Evolutionary conservation across 73 alveolate species (phyloP).

Genomic region (Paramecium tetraurelia): DNA sequence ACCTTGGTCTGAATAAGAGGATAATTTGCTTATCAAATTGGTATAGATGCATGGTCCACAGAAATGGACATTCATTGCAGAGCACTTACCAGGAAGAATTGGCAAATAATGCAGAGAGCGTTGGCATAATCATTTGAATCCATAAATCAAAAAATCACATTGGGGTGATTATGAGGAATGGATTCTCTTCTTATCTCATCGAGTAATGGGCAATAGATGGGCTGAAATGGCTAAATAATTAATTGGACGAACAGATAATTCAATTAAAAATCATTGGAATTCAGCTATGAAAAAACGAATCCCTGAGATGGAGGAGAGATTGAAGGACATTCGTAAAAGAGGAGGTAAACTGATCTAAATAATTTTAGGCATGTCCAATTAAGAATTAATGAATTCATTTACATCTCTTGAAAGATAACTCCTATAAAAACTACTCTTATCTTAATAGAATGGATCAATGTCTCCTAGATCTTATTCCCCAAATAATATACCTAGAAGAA

Average conservation of each 20-base stretch:
- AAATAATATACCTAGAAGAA: slow-evolving; percentile 21
- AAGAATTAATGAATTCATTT: not conserved
- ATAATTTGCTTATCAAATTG: slow-evolving; percentile 84
- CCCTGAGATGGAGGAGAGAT: slow-evolving; percentile 49
- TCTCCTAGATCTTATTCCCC: slow-evolving; percentile 53
- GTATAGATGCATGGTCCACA: slow-evolving; percentile 96
- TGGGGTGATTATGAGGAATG: slow-evolving; percentile 98
- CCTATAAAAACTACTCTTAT: not conserved
- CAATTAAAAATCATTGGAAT: slow-evolving; percentile 94
- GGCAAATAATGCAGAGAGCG: slow-evolving; percentile 99
- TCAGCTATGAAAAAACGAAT: slow-evolving; percentile 83
- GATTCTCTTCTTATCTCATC: slow-evolving; percentile 90
- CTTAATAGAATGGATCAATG: not conserved
- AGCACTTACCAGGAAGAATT: slow-evolving; percentile 94
- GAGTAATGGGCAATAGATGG: slow-evolving; percentile 92
- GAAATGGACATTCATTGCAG: slow-evolving; percentile 95
- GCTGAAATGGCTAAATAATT: slow-evolving; percentile 88
- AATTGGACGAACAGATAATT: slow-evolving; percentile 89
- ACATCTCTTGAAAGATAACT: not conserved
- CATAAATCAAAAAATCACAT: slow-evolving; percentile 90
- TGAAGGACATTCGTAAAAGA: slow-evolving; percentile 36
- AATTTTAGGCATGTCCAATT: slow-evolving; percentile 88
- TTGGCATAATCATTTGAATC: slow-evolving; percentile 98
- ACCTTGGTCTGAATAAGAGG: slow-evolving; percentile 99
- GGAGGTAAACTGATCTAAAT: not conserved